These are phyloP conservation scores for Coniella lustricola DNA, from an alignment of 2,329 filamentous ascomycete genomes.

Conservation along the genomic window DNA sequence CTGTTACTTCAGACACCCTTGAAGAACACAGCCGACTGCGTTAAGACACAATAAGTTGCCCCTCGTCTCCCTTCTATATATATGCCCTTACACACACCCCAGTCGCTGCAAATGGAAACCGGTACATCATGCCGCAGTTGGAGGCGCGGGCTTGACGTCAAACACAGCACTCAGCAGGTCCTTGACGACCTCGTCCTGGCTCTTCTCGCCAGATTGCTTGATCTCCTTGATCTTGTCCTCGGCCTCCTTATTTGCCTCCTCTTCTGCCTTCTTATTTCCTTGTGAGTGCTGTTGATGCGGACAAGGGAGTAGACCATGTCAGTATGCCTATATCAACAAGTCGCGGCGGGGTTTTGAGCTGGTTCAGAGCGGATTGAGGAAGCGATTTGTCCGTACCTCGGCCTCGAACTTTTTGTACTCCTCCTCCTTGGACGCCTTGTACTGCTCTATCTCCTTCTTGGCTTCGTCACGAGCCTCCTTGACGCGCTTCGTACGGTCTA, in stretches of 20 bases:
- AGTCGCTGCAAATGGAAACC: not conserved
- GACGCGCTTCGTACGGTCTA: constrained; percentile 92
- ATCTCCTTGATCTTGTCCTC: constrained; percentile 79
- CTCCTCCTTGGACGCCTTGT: constrained; percentile 80
- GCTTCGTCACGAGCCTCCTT: constrained; percentile 94
- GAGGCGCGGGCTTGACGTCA: constrained; percentile 66
- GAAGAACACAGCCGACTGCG: not conserved
- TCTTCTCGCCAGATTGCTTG: constrained; percentile 69
- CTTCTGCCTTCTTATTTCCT: constrained; percentile 75
- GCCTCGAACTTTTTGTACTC: constrained; percentile 95
- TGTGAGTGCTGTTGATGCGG: constrained; percentile 64
- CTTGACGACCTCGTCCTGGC: constrained; percentile 70
- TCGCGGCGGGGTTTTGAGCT: not conserved
- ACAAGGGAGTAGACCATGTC: constrained; percentile 2
- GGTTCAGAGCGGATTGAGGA: no score
- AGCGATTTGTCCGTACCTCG: constrained; percentile 36
- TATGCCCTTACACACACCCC: not conserved
- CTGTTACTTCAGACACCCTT: not conserved
- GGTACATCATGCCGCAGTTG: constrained; percentile 22
- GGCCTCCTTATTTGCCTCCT: constrained; percentile 72
- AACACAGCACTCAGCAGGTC: constrained; percentile 81
- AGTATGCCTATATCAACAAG: no score
- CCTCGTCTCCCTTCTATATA: not conserved
- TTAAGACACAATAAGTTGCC: not conserved
- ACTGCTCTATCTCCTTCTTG: constrained; percentile 95